These are phyloP conservation scores for Lachnellula occidentalis DNA, from an alignment of 2,329 filamentous ascomycete genomes.

Conservation along the genomic window DNA sequence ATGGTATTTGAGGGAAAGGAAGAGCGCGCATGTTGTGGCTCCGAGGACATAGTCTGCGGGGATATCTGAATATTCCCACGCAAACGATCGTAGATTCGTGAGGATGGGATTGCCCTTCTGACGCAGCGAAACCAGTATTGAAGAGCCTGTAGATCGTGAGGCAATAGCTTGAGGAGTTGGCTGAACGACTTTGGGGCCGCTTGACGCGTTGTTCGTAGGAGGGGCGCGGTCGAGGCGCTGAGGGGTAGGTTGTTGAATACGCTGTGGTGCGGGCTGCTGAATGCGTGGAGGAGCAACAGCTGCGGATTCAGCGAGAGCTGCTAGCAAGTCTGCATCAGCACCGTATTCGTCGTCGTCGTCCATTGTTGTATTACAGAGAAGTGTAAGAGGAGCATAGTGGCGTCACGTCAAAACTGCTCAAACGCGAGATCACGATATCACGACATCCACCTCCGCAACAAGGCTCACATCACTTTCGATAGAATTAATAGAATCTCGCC, in stretches of 20 bases:
- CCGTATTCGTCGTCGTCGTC: conserved; percentile 51
- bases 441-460: too few relatives aligned
- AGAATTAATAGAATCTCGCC: too few relatives aligned
- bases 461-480: too few relatives aligned
- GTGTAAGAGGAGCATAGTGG: background rate
- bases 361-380: conserved; percentile 15
- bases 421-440: too few relatives aligned
- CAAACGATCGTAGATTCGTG: conserved; percentile 70
- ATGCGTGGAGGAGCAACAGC: conserved; percentile 17
- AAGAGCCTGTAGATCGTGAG: conserved; percentile 57
- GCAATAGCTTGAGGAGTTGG: conserved; percentile 84
- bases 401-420: background rate
- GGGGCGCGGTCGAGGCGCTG: conserved; percentile 51
- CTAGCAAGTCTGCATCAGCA: conserved; percentile 51
- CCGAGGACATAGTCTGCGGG: conserved; percentile 89
- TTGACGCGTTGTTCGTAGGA: conserved; percentile 26
- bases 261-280: conserved; percentile 35
- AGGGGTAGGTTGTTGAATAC: conserved; percentile 43
- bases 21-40: conserved; percentile 81
- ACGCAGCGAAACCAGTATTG: conserved; percentile 83
- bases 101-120: conserved; percentile 95
- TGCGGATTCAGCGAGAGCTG: conserved; percentile 47
- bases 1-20: conserved; percentile 94
- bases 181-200: conserved; percentile 63
- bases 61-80: conserved; percentile 98